Conservation (phyloP, 106 monocot genomes). For the Platanthera zijinensis region DNA sequence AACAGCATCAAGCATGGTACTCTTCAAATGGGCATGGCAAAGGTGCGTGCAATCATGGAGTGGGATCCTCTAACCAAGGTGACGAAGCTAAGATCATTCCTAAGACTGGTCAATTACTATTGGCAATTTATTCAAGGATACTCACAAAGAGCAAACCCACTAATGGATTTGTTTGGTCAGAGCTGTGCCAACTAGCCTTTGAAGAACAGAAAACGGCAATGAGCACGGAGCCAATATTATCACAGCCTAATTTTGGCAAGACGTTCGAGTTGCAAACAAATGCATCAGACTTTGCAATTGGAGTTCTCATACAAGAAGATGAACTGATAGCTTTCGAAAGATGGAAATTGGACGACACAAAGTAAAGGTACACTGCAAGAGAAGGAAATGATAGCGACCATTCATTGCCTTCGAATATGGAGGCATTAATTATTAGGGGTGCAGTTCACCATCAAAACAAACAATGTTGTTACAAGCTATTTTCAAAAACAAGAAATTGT, state of each 20-base stretch:
- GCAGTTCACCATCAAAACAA: not conserved
- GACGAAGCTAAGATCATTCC: no score
- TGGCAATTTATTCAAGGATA: no score
- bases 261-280: not conserved
- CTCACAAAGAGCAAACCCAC: no score
- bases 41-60: no score
- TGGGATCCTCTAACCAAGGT: no score
- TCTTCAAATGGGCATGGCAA: no score
- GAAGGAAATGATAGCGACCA: not conserved
- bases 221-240: not conserved
- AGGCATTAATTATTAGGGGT: not conserved
- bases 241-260: not conserved
- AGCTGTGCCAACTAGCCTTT: not conserved
- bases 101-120: no score
- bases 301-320: not conserved
- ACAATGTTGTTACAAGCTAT: not conserved
- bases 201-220: not conserved
- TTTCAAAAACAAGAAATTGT: not conserved
- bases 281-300: not conserved
- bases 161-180: no score
- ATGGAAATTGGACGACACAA: no score
- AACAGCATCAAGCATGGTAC: no score
- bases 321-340: not conserved
- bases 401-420: not conserved
- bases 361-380: not conserved